Conservation (phyloP, 2,329 filamentous ascomycete species). For the Fusarium pseudocircinatum region DNA sequence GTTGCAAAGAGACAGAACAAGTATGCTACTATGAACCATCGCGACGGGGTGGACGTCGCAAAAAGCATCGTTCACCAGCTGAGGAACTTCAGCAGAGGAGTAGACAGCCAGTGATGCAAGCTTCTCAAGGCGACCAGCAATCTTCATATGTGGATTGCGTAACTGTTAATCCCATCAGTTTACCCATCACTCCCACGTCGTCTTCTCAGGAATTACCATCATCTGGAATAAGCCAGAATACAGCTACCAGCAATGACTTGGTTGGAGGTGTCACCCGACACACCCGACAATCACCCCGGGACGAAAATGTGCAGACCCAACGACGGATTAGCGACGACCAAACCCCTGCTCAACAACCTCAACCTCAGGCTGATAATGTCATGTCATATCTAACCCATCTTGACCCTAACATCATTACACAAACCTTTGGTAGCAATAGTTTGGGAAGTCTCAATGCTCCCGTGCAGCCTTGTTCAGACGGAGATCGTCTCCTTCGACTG, state of each 20-base stretch:
- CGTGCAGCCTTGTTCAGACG: constrained; percentile 6
- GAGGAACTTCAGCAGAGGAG: neutral
- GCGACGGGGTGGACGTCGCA: constrained; percentile 33
- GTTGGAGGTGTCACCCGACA: neutral
- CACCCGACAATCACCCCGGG: neutral
- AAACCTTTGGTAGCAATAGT: neutral
- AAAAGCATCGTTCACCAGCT: constrained; percentile 1
- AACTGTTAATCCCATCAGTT: neutral
- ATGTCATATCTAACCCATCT: constrained; percentile 15
- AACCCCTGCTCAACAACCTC: neutral
- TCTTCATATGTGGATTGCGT: constrained; percentile 6
- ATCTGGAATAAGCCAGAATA: neutral
- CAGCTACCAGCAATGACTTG: neutral
- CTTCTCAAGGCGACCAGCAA: neutral
- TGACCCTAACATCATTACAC: neutral
- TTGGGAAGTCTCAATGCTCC: neutral
- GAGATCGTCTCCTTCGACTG: constrained; percentile 27
- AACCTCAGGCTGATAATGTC: neutral
- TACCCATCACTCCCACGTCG: neutral
- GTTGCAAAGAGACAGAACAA: constrained; percentile 16
- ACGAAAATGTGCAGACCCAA: neutral
- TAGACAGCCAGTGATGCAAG: neutral
- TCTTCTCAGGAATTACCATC: constrained; percentile 6
- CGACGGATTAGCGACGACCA: neutral
- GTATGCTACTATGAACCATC: constrained; percentile 37